Evolutionary conservation across 164 flowering plant species (phyloP), one percentile per base, ranked within the genome.

Genomic region (Vitis riparia): DNA sequence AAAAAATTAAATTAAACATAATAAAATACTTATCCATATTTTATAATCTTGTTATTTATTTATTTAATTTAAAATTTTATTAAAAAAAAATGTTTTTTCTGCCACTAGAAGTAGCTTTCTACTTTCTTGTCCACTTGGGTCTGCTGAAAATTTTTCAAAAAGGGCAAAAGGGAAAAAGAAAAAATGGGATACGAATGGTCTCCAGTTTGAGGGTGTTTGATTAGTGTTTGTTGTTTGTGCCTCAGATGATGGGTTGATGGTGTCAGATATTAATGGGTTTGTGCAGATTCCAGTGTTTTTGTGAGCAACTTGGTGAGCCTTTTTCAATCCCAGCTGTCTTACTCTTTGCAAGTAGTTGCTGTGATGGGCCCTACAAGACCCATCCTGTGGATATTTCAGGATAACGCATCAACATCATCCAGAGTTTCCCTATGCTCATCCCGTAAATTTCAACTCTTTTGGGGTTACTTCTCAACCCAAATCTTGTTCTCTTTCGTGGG

Each of bases 291-390:
- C 74, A 65, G 71, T 70, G 66, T 32, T 51, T 13, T 37, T 37
- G 44, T 37, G 44, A 59, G 78, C 78, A 75, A 75, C 44, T 75
- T 75, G 78, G 14, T 62, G 56, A 60, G 75, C 73, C 59, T 47
- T 72, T 70, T 64, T 71, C 75, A 71, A 62, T 67, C 71, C 75
- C 65, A 76, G 75, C 75, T 76, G 78, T 76, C 75, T 49, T 66
- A 37, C 65, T 64, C 65, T 56, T 30, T 19, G 75, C 69, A 63
- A 76, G 69, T 75, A 56, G 78, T 68, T 76, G 74, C 67, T 71
- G 66, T 63, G 73, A 76, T 68, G 79, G 75, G 79, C 72, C 79
- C 79, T 68, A 72, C 50, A 29, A 6, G 72, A 68, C 75, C 75
- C 75, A 64, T 72, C 55, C 66, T 59, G 47, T 65, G 56, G 69